Percentiles rank a stretch among this genome's conserved stretches.
Evolutionary conservation across 2,329 filamentous ascomycete species (phyloP).

Genomic region (Exophiala aquamarina): DNA sequence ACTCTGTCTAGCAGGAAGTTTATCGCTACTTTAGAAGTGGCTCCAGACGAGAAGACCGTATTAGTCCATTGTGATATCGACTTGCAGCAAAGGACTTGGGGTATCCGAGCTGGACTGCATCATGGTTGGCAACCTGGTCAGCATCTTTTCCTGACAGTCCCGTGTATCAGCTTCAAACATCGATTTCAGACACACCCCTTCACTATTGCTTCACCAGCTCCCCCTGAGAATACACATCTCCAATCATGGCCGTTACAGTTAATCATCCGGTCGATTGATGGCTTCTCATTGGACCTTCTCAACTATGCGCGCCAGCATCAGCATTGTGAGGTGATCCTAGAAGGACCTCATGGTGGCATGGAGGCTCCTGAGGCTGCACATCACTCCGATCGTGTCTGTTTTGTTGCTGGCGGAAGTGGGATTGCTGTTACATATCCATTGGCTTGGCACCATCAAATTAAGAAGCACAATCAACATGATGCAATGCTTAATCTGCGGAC

Average conservation of each 20-base stretch:
- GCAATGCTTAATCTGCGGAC: conserved; percentile 18
- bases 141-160: conserved; percentile 64
- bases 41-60: conserved; percentile 59
- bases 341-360: conserved; percentile 64
- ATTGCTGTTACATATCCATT: conserved; percentile 65
- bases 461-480: conserved; percentile 4
- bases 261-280: conserved; percentile 59
- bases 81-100: conserved; percentile 21
- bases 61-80: conserved; percentile 34
- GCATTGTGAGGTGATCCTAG: conserved; percentile 52
- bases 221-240: conserved; percentile 4
- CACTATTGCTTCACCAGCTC: conserved; percentile 58
- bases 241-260: conserved; percentile 51
- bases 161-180: conserved; percentile 53
- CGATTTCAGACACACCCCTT: conserved; percentile 64
- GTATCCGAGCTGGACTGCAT: conserved; percentile 30
- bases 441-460: conserved; percentile 32
- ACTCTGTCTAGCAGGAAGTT: conserved; percentile 51
- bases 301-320: conserved; percentile 48
- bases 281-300: conserved; percentile 60
- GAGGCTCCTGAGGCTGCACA: conserved; percentile 56
- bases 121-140: conserved; percentile 63
- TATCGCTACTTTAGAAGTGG: conserved; percentile 51
- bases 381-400: conserved; percentile 49
- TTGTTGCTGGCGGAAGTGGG: conserved; percentile 64